Evolutionary conservation across 345 rosid species (phyloP).

Genomic region (Citrus mangshanensis): DNA sequence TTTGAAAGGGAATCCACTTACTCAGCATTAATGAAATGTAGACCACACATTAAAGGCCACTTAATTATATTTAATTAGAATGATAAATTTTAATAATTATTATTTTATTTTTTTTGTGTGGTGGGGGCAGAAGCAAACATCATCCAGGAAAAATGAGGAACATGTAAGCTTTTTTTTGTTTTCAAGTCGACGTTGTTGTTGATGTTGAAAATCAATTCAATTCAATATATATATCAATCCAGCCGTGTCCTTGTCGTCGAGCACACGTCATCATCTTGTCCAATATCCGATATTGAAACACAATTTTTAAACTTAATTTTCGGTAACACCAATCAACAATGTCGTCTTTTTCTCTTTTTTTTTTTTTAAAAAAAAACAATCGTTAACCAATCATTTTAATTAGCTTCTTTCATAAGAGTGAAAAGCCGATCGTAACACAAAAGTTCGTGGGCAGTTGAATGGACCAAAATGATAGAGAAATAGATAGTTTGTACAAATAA

Average conservation of each 20-base stretch:
- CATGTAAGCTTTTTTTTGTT: slow-evolving; percentile 16
- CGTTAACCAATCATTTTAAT: neutral
- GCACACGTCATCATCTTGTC: slow-evolving; percentile 22
- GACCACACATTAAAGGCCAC: slow-evolving; percentile 35
- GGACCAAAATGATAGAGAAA: no score
- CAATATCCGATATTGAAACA: neutral
- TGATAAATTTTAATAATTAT: neutral
- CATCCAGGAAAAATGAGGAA: slow-evolving; percentile 19
- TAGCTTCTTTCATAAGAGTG: neutral
- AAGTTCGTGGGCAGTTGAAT: neutral
- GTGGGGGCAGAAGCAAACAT: slow-evolving; percentile 24
- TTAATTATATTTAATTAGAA: slow-evolving; percentile 5
- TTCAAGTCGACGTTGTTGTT: slow-evolving; percentile 15
- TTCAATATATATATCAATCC: neutral
- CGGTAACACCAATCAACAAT: neutral
- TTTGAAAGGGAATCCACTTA: slow-evolving; percentile 41
- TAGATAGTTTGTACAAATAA: no score
- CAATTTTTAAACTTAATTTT: slow-evolving; percentile 15
- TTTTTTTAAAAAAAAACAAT: neutral
- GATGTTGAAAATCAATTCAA: slow-evolving; percentile 17
- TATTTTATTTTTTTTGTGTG: neutral
- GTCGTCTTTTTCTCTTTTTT: neutral
- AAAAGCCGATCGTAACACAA: slow-evolving; percentile 4
- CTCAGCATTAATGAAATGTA: slow-evolving; percentile 38
- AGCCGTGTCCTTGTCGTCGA: slow-evolving; percentile 24